Conservation (phyloP, 495 filamentous ascomycete genomes). For the Penicillium lagena region DNA sequence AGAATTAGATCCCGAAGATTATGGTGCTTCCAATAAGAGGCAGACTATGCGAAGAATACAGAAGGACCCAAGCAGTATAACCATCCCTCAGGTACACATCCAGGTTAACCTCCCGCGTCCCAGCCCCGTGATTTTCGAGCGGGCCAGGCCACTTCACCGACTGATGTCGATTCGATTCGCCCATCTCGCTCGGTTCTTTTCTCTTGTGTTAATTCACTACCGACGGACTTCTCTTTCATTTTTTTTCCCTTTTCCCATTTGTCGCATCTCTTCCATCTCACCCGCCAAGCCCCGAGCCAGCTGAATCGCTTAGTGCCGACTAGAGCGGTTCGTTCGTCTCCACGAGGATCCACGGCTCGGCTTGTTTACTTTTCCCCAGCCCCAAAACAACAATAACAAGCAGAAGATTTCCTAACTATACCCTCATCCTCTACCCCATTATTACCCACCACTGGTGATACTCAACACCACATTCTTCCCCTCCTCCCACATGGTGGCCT, state of each 20-base stretch:
- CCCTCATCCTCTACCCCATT: neutral
- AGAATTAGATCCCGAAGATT: too few species aligned
- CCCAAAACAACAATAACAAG: conserved; percentile 26
- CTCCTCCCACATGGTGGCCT: conserved; percentile 26
- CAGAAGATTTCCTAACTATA: conserved; percentile 4
- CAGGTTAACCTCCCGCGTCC: neutral
- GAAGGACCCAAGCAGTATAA: too few species aligned
- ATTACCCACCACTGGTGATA: neutral
- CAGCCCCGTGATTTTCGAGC: conserved; percentile 20
- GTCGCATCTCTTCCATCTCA: neutral
- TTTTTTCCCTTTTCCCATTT: neutral
- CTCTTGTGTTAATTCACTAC: neutral
- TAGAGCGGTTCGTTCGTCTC: neutral
- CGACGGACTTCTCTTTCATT: neutral
- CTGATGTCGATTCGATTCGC: conserved; percentile 26
- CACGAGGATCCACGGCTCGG: conserved; percentile 37
- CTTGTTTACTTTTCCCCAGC: conserved; percentile 24
- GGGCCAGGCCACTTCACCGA: conserved; percentile 33
- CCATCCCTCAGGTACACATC: neutral
- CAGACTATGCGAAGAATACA: too few species aligned
- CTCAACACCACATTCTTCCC: conserved; percentile 13
- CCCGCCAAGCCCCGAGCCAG: neutral
- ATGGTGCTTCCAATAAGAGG: too few species aligned
- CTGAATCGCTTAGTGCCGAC: neutral
- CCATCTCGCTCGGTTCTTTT: conserved; percentile 9